Evolutionary conservation across 1,284 basidiomycete genomes (phyloP).

Genomic region (Naganishia cerealis): DNA sequence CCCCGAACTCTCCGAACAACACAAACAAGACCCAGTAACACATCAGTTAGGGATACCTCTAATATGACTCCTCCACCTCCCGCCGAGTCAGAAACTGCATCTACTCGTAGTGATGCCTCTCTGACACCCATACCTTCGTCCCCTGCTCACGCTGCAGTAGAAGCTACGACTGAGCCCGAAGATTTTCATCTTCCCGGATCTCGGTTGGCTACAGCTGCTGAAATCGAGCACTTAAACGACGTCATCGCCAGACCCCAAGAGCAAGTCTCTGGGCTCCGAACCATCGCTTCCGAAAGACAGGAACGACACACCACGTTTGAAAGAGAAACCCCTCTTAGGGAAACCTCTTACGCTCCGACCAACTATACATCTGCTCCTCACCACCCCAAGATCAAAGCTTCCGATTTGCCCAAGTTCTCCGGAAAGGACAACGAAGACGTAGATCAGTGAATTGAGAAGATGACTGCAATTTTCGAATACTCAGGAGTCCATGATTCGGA

Average conservation of each 20-base stretch:
- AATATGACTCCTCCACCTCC: neutral
- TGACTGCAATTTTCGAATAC: constrained; percentile 18
- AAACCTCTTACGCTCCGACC: constrained; percentile 1
- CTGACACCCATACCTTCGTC: constrained; percentile 1
- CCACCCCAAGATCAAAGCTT: constrained; percentile 15
- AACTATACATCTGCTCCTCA: neutral
- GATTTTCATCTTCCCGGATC: constrained; percentile 3
- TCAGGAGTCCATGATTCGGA: constrained; percentile 1
- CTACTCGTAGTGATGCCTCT: neutral
- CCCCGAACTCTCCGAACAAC: neutral
- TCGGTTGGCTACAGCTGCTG: neutral
- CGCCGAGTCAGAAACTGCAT: neutral
- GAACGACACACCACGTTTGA: constrained; percentile 1
- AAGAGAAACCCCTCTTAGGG: neutral
- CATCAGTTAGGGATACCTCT: no score
- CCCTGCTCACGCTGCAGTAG: neutral
- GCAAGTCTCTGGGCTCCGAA: no score
- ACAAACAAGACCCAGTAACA: no score
- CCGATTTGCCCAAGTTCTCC: constrained; percentile 17
- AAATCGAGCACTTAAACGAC: neutral
- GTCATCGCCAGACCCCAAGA: neutral
- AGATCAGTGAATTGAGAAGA: constrained; percentile 23
- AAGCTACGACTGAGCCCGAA: no score
- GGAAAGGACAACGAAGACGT: constrained; percentile 10
- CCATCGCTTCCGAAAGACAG: neutral